Percentiles rank a stretch among this genome's conserved stretches.
These are phyloP conservation scores for Fusarium pseudonygamai DNA, from an alignment of 2,329 filamentous ascomycete genomes.

Conservation along the genomic window DNA sequence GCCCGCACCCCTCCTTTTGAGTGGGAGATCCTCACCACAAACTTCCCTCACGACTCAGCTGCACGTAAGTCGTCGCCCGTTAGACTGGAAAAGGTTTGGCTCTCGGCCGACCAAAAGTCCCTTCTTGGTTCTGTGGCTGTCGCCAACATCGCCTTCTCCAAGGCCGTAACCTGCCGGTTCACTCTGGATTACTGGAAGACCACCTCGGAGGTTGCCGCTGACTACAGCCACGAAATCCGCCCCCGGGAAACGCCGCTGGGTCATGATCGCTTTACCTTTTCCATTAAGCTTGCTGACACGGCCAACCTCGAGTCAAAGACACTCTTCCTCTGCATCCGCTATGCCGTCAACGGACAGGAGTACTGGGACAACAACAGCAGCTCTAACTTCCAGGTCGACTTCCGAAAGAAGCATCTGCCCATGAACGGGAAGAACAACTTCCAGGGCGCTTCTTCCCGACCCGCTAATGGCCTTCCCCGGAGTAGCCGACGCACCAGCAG, in stretches of 20 bases:
- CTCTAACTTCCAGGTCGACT: conserved; percentile 94
- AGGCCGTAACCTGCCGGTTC: conserved; percentile 89
- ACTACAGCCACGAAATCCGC: conserved; percentile 82
- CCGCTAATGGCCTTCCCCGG: conserved; percentile 68
- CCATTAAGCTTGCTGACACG: conserved; percentile 90
- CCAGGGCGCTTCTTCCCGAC: conserved; percentile 60
- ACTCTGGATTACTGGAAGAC: conserved; percentile 99
- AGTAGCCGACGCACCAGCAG: conserved; percentile 67
- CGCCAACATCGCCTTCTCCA: conserved; percentile 89
- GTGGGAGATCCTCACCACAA: conserved; percentile 87
- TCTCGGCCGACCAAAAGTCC: conserved; percentile 88
- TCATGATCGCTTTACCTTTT: conserved; percentile 92
- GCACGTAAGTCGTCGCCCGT: conserved; percentile 73
- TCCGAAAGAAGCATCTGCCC: conserved; percentile 78
- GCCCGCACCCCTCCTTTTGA: conserved; percentile 68
- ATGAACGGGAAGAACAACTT: conserved; percentile 66
- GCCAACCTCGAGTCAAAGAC: conserved; percentile 94
- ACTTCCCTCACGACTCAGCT: conserved; percentile 72
- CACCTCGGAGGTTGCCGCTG: conserved; percentile 91
- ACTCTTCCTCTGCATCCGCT: conserved; percentile 90
- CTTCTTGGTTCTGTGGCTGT: conserved; percentile 86
- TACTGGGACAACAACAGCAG: conserved; percentile 94
- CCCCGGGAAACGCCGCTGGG: conserved; percentile 71
- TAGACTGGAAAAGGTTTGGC: conserved; percentile 85
- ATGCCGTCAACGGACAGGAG: conserved; percentile 83